Base-by-base conservation (phyloP, 2,329 filamentous ascomycete species). In the Fusarium falciforme region DNA sequence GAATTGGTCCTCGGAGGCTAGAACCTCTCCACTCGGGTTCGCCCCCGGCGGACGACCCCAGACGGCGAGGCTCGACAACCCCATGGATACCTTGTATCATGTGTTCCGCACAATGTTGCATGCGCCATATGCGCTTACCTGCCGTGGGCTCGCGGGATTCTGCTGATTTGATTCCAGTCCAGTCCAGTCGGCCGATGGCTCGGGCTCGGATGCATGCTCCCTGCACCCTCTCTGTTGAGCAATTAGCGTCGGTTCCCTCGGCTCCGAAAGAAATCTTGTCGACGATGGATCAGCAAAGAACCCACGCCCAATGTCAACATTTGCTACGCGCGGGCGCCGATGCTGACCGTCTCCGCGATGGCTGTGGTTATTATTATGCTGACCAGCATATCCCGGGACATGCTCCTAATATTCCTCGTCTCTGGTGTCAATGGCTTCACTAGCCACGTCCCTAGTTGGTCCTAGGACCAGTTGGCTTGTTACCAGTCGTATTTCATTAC, bases 181-280 rank as follows among this genome's bases (percentile, higher is more conserved):
- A 40, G n/a, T 67, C 61, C 60, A 70, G 72, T 77, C 68, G 74
- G 68, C 74, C 76, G 74, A 73, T 72, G 35, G 61, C 57, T 66
- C 64, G 62, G 57, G 61, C 57, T 66, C 59, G 59, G 49, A 58
- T 42, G 55, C 49, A 38, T 67, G 55, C 55, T 36, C 44, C 49
- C 40, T 60, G 64, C 60, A 68, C 71, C 64, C 61, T 74, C 58
- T 52, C 35, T 33, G 27, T 33, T 57, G 60, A 31, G 33, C 33
- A 54, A 44, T 67, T 70, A 72, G 70, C 70, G 61, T 68, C 69
- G 66, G 69, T 66, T 71, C 66, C 66, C 64, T 77, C 75, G 75
- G 75, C 75, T 77, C 75, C 75, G 75, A 77, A 31, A 61, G 31
- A 61, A 61, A 49, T 17, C 33, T 52, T 44, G 47, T 59, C 47